Evolutionary conservation across 2,329 filamentous ascomycete species (phyloP).

Genomic region (Penicillium hesseltinei): DNA sequence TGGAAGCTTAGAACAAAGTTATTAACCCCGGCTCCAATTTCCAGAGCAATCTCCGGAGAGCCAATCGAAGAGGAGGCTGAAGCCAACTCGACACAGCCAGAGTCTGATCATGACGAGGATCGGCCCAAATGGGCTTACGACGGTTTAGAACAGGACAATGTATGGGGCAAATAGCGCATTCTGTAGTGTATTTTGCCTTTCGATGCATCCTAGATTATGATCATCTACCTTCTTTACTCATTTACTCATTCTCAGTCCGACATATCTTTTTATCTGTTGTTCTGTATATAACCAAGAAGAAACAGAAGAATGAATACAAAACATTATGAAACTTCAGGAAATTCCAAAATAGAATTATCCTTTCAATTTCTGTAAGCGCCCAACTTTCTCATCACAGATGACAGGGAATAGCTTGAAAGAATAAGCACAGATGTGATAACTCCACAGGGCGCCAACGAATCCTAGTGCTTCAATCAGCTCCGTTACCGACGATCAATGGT

Average conservation of each 20-base stretch:
- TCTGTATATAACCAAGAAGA: not conserved
- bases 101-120: conserved; percentile 18
- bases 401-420: conserved; percentile 4
- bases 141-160: conserved; percentile 38
- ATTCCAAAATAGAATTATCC: not conserved
- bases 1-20: not conserved
- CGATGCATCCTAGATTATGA: not conserved
- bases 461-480: conserved; percentile 7
- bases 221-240: not conserved
- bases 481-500: conserved; percentile 14
- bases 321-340: not conserved
- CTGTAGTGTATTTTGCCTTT: not conserved
- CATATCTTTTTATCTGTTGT: not conserved
- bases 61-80: conserved; percentile 28
- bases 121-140: conserved; percentile 27
- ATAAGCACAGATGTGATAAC: conserved; percentile 27
- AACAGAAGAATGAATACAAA: not conserved
- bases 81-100: conserved; percentile 7
- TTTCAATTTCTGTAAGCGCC: conserved; percentile 21
- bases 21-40: conserved; percentile 19
- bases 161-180: conserved; percentile 31
- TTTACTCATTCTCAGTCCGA: not conserved
- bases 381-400: conserved; percentile 7
- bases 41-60: conserved; percentile 33
- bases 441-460: conserved; percentile 25